These are phyloP conservation scores for Lojkania enalia DNA, from an alignment of 2,329 filamentous ascomycete species.

Conservation along the genomic window DNA sequence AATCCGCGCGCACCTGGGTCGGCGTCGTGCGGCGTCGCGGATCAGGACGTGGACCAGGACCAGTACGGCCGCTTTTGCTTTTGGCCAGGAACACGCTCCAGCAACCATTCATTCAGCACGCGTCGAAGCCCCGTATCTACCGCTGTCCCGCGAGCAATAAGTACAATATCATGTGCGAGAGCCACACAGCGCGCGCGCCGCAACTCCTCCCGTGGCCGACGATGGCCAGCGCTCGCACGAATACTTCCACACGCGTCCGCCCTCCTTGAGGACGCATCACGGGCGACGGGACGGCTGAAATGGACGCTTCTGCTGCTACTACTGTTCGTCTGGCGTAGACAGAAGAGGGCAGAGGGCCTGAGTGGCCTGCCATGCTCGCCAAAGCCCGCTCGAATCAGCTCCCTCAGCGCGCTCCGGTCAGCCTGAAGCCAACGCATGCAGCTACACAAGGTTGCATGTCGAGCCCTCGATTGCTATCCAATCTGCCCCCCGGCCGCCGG, in stretches of 20 bases:
- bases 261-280: constrained; percentile 7
- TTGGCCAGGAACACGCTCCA: constrained; percentile 40
- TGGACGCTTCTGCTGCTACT: neutral
- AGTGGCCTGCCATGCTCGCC: constrained; percentile 25
- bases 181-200: neutral
- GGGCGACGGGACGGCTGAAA: constrained; percentile 21
- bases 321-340: too few species aligned
- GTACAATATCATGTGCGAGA: too few species aligned
- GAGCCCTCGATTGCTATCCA: constrained; percentile 35
- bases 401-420: constrained; percentile 30
- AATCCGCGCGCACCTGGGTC: constrained; percentile 21
- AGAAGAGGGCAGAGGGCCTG: constrained; percentile 8
- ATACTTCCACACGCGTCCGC: constrained; percentile 1
- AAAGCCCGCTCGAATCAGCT: constrained; percentile 36
- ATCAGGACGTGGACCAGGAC: constrained; percentile 18
- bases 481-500: constrained; percentile 30
- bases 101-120: constrained; percentile 13
- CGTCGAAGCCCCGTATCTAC: too few species aligned
- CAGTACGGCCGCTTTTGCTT: constrained; percentile 23
- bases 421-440: constrained; percentile 42
- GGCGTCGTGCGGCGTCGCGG: constrained; percentile 32
- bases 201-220: constrained; percentile 4
- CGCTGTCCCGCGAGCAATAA: too few species aligned
- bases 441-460: constrained; percentile 39
- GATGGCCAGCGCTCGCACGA: constrained; percentile 12